phyloP scores from a whole-genome alignment of 139 green algal species.

The Picocystis salinarum region DNA sequence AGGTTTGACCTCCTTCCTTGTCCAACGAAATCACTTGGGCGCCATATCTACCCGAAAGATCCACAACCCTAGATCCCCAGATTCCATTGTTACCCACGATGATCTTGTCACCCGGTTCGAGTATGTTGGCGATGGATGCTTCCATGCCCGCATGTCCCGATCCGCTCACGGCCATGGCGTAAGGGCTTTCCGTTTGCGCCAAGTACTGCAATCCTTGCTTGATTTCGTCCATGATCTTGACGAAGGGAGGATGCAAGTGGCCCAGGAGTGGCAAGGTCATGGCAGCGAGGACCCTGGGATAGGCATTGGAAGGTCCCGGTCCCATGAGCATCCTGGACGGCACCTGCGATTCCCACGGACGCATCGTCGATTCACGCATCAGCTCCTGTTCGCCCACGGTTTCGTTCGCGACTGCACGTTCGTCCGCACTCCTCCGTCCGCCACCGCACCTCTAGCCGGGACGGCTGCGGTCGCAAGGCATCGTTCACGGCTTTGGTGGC shows the following conservation, averaged over 20 bases:
- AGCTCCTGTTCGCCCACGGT: no score
- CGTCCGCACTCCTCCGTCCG: no score
- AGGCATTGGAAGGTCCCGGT: constrained; percentile 57
- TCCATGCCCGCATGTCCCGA: constrained; percentile 86
- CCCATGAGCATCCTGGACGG: constrained; percentile 61
- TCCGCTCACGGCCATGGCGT: constrained; percentile 59
- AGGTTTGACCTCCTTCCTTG: constrained; percentile 36
- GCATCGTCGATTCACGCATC: no score
- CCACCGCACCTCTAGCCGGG: no score
- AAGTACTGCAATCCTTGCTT: constrained; percentile 63
- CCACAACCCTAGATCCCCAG: constrained; percentile 68
- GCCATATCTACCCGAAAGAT: constrained; percentile 60
- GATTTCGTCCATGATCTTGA: constrained; percentile 78
- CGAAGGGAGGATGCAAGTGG: constrained; percentile 48
- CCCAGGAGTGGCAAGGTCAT: constrained; percentile 64
- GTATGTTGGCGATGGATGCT: constrained; percentile 61
- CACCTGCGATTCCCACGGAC: no score
- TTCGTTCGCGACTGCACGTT: no score
- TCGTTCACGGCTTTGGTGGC: no score
- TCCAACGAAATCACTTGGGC: constrained; percentile 56
- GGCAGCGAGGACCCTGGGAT: constrained; percentile 53
- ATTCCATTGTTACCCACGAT: constrained; percentile 64
- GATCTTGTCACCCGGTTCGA: constrained; percentile 74
- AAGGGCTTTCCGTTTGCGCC: constrained; percentile 62
- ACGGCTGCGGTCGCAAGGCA: no score